A percentile compares a stretch with the other conserved stretches of the same genome.
Evolutionary conservation across 306 rosid genomes (phyloP).

Genomic region (Cicer judaicum): DNA sequence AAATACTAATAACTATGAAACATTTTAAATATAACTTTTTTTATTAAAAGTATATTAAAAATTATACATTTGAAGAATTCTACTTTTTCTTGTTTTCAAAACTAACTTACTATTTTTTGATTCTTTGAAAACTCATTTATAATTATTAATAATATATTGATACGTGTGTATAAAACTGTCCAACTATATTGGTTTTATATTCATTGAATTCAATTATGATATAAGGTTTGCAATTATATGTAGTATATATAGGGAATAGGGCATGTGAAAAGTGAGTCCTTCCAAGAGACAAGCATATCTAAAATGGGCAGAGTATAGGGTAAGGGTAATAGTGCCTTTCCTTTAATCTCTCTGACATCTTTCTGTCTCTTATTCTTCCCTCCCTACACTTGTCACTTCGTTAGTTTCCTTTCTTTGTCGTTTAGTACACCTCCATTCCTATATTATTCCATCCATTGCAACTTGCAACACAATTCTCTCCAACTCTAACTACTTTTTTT

Average conservation of each 20-base stretch:
- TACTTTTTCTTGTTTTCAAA: too few species aligned
- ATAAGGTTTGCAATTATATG: not conserved
- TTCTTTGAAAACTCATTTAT: too few species aligned
- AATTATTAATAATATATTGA: too few species aligned
- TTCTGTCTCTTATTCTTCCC: not conserved
- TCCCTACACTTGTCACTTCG: conserved; percentile 35
- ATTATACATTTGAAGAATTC: too few species aligned
- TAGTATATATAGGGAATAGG: not conserved
- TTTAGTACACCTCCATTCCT: not conserved
- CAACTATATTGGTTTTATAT: not conserved
- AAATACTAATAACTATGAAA: too few species aligned
- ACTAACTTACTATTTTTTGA: too few species aligned
- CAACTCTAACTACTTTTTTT: not conserved
- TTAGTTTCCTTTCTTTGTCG: not conserved
- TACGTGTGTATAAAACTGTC: too few species aligned
- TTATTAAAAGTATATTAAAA: too few species aligned
- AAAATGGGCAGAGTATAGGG: not conserved
- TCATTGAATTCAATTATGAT: not conserved
- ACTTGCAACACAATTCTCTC: not conserved
- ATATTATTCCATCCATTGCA: conserved; percentile 23
- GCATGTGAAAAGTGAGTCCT: conserved; percentile 20
- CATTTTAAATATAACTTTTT: too few species aligned
- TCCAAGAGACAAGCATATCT: not conserved
- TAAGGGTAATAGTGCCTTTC: not conserved
- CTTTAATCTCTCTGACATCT: conserved; percentile 28